A percentile compares a stretch with the other conserved stretches of the same genome.
Conservation (phyloP, 2,329 filamentous ascomycete genomes). For the Corinectria fuckeliana region DNA sequence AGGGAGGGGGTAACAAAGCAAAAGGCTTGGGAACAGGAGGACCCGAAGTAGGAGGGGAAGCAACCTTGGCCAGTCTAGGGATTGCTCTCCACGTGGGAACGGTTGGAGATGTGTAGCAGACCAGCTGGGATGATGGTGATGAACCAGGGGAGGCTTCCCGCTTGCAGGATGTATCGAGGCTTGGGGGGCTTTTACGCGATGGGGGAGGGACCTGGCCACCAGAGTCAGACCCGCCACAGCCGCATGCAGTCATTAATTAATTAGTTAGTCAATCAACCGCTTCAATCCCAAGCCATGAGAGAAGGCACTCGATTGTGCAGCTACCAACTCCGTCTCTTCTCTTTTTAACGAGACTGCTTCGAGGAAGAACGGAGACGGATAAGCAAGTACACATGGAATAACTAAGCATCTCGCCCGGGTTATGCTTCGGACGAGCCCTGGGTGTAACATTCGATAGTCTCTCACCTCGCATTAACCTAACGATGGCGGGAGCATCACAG, state of each 20-base stretch:
- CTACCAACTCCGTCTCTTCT: too few species aligned
- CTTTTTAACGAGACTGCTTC: background rate
- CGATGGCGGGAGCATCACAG: background rate
- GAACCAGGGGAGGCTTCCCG: too few species aligned
- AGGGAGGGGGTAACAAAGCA: too few species aligned
- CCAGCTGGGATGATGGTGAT: background rate
- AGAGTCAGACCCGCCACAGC: background rate
- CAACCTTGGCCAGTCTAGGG: background rate
- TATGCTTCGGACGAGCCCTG: background rate
- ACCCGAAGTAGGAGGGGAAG: background rate
- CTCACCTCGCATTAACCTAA: background rate
- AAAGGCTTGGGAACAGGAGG: background rate
- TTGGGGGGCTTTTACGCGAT: background rate
- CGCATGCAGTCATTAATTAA: background rate
- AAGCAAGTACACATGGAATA: background rate
- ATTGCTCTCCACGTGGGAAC: constrained; percentile 1
- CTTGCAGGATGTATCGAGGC: background rate
- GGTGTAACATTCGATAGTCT: background rate
- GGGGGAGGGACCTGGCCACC: background rate
- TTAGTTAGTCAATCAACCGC: too few species aligned
- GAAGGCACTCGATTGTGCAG: too few species aligned
- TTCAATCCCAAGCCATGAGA: too few species aligned
- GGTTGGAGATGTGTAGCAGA: background rate
- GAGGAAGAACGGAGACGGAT: background rate
- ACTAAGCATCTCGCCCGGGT: background rate